Base-by-base conservation (phyloP, 768 basidiomycete genomes). In the Trametes villosa region DNA sequence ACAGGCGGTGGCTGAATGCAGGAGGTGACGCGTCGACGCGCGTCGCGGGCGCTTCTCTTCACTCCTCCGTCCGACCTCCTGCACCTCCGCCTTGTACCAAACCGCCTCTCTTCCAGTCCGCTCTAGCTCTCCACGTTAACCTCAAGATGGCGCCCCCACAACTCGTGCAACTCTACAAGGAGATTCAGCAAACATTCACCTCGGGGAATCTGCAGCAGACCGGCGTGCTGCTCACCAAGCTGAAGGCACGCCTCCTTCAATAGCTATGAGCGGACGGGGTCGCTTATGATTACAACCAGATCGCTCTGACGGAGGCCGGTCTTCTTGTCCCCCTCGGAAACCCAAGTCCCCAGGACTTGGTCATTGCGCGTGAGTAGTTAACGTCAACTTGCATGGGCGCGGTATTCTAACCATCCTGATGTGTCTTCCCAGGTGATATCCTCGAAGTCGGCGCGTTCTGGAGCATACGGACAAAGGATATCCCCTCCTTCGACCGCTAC, bases 371-470 rank as follows among this genome's bases (percentile, higher is more conserved):
- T 94, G 72, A 55, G 89, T 80, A 12, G 45, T 31, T 18, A 24
- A 18, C 20, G n/a, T 33, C 13, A 9, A 13, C 11, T 15, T 1
- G 12, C 2, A 18, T 13, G 3, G 17, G 15, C 7, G 13, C 17
- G 15, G 20, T 17, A 17, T 48, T 18, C 46, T 15, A 29, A 48
- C n/a, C 22, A 34, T 22, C 53, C 53, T 33, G 3, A 53, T 4
- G 22, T 27, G 60, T 47, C 17, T 34, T 17, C 22, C 20, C 53
- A 96, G 94, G 96, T 62, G 94, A 95, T 63, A 91, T 97, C 59
- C 88, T 99, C 59, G 96, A 98, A 79, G 88, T 98, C 67, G 96
- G 95, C 53, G 94, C 95, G 18, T 88, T 96, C 79, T 91, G 92
- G 81, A 94, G 96, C 63, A 91, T 98, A 73, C 85, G 94, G 38